Evolutionary conservation across 129 eudicot species (phyloP), one percentile per base, ranked within the genome.

Genomic region (Centella asiatica): DNA sequence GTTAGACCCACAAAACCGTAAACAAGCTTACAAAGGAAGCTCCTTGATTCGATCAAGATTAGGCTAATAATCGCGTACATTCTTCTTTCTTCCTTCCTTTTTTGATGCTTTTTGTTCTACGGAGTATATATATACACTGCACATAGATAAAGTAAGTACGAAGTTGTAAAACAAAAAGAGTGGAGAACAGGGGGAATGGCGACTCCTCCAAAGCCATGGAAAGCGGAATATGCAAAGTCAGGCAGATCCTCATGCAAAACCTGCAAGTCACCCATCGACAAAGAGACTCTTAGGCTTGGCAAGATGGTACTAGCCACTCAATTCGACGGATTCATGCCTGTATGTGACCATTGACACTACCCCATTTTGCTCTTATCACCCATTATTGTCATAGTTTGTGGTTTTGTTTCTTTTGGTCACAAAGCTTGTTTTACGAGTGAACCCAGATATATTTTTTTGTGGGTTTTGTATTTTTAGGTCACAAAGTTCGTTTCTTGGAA

Each of bases 291-390:
- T 37, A 76, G 95, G 34, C 89, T 90, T 50, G 95, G 95, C 18
- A 90, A 86, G 68, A 90, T 90, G 97, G 74, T 90, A 42, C 80
- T 83, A 59, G 62, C 97, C 81, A 40, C 74, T 0, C 83, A 90
- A 32, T 90, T 86, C 68, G 97, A 90, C 48, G 97, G 97, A 57
- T 78, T 86, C 65, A 90, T 90, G 97, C 93, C 97, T 60, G 97
- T 90, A 78, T 59, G 40, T 39, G 19, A 9, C 31, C 22, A 44
- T 55, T 48, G 11, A 55, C 23, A 51, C 44, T 45, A 27, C 19
- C 54, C 20, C 62, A 23, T 39, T 24, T 49, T 40, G 4, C 37
- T 4, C 20, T 8, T 44, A 8, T 17, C 50, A 4, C 39, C 39
- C 9, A 3, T 34, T 34, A 34, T 34, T 34, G 39, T 34, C 5